Evolutionary conservation across 441 rosid genomes (phyloP), one percentile per base, ranked within the genome.

Genomic region (Euphorbia schlechtendalii): DNA sequence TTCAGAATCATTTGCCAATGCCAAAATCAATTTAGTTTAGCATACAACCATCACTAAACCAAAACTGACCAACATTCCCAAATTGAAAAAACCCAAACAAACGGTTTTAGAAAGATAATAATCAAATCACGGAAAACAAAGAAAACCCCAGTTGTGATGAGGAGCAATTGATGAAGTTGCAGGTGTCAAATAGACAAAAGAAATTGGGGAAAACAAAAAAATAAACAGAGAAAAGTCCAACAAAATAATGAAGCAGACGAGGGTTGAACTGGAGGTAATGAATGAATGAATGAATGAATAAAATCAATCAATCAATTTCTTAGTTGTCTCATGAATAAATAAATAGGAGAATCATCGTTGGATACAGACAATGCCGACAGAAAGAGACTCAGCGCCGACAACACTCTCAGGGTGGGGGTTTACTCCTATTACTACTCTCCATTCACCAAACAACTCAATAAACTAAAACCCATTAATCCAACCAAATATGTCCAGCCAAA

Each of bases 341-440:
- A 66, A 70, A 68, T 60, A n/a, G 2, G 3, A 67, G 73, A 78
- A 78, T 79, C 82, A 83, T 83, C 87, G 83, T 70, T 82, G 81
- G 86, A 87, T 80, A 84, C 86, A 80, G 88, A 86, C 90, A 85
- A 84, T 86, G 89, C 87, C 88, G 96, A 92, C 93, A 85, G 90
- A 86, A 86, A 92, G 94, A 80, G 92, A 85, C 90, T 78, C 75
- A 43, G 78, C 86, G 82, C 98, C 91, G 96, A 87, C 90, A 79
- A 77, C 83, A 74, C 77, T 25, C 32, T 61, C 57, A 56, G 69
- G 63, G 48, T 8, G 30, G 56, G 60, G 65, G 43, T 7, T 20
- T 27, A 38, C n/a, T 52, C 5, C 38, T 24, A 20, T 4, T 0
- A 15, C 69, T 59, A n/a, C n/a, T n/a, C 75, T 34, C 66, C 67